Evolutionary conservation across 352 stramenopile species (phyloP), one percentile per base, ranked within the genome.

Genomic region (Globisporangium okanoganense): DNA sequence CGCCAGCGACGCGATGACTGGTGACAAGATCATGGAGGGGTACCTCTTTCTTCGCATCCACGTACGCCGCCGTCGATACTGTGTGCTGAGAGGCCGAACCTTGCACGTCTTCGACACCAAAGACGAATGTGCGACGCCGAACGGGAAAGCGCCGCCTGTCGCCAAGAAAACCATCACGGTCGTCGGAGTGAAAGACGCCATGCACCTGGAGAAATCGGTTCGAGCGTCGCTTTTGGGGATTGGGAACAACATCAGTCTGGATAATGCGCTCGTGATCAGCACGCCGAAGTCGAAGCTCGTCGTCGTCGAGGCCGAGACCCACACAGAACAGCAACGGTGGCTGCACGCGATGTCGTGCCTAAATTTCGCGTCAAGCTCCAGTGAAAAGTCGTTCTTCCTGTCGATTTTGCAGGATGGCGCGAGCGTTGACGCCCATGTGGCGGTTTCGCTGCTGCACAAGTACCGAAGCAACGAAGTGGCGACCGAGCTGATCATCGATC

Each of bases 241-340:
- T 10, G 47, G 61, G 10, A 64, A 40, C 33, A 49, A 53, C 22
- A 40, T n/a, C 4, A 71, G 12, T 18, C 64, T 79, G 13, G 76
- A 89, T 20, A 85, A 91, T 48, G 70, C 71, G 38, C 59, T 93
- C 22, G 69, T 90, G 31, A 75, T 91, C 58, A 91, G 72, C 53
- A 87, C 82, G 8, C 64, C 78, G 16, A 91, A 90, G 63, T 90
- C 82, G 13, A 91, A 91, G 56, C 58, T 90, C 13, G 67, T 90
- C 14, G 71, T 79, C 9, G 66, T 83, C 12, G 82, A 93, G 67
- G 79, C 84, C 2, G 84, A 90, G 22, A 92, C 82, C 1, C 70
- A 72, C 6, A 88, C 73, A 3, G 84, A 94, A 41, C 90, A 94
- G 63, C 69, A 88, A 55, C 76, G 84, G 2, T 94, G 84, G 84